A percentile compares a stretch with the other conserved stretches of the same genome.
Evolutionary conservation across 2,329 filamentous ascomycete species (phyloP).

Genomic region (Colletotrichum higginsianum): DNA sequence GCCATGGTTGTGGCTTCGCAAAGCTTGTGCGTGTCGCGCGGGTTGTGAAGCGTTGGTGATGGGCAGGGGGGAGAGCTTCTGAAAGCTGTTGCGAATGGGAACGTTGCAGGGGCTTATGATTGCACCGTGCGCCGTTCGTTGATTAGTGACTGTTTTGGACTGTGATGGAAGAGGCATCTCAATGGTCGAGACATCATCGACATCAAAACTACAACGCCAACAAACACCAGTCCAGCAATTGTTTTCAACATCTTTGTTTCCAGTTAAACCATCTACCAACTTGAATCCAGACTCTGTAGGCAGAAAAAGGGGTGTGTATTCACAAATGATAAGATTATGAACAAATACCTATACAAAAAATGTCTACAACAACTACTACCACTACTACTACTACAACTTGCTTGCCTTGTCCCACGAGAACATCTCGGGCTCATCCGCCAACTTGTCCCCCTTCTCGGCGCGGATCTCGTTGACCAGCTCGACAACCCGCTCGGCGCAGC

Average conservation of each 20-base stretch:
- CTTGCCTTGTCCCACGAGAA: conserved; percentile 46
- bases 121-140: conserved; percentile 14
- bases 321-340: background rate
- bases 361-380: too few species aligned
- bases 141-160: background rate
- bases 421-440: conserved; percentile 50
- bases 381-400: conserved; percentile 13
- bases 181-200: background rate
- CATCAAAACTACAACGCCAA: background rate
- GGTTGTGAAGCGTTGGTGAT: conserved; percentile 23
- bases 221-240: too few species aligned
- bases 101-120: conserved; percentile 10
- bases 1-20: conserved; percentile 39
- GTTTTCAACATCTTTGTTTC: background rate
- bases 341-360: background rate
- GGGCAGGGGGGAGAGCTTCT: conserved; percentile 37
- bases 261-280: too few species aligned
- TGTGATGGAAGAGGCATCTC: background rate
- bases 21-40: conserved; percentile 7
- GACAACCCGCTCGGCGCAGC: conserved; percentile 77
- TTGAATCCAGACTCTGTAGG: background rate
- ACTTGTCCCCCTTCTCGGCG: conserved; percentile 48
- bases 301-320: too few species aligned
- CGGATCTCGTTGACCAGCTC: conserved; percentile 76
- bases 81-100: conserved; percentile 39